phyloP scores from a whole-genome alignment of 2,329 filamentous ascomycete genomes.

The Calonectria pteridis region DNA sequence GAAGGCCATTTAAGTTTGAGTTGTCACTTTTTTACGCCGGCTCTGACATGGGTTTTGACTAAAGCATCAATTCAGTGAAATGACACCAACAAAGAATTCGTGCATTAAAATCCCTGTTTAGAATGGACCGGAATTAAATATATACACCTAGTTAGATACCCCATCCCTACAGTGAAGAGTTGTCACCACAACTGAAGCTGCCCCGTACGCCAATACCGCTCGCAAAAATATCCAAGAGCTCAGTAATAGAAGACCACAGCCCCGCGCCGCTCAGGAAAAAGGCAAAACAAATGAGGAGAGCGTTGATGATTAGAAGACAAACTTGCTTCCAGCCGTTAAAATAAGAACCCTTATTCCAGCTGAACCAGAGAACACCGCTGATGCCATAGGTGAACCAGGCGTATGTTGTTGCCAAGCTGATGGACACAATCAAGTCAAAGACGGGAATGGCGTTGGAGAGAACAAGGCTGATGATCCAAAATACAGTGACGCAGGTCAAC shows the following conservation, averaged over 20 bases:
- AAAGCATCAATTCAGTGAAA: not conserved
- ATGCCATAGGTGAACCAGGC: slow-evolving; percentile 41
- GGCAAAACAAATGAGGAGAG: slow-evolving; percentile 29
- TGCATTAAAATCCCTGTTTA: not conserved
- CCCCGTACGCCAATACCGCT: slow-evolving; percentile 14
- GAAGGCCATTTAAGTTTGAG: no score
- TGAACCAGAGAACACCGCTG: slow-evolving; percentile 32
- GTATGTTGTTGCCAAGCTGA: slow-evolving; percentile 36
- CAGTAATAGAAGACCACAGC: slow-evolving; percentile 34
- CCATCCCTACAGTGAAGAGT: not conserved
- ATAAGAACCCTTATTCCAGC: slow-evolving; percentile 26
- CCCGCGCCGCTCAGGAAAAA: slow-evolving; percentile 34
- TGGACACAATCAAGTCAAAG: slow-evolving; percentile 40
- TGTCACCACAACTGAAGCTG: slow-evolving; percentile 30
- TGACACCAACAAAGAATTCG: not conserved
- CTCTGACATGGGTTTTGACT: no score
- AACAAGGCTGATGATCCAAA: slow-evolving; percentile 39
- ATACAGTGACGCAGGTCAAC: slow-evolving; percentile 30
- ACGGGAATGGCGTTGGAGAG: slow-evolving; percentile 40
- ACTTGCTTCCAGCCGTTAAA: slow-evolving; percentile 33
- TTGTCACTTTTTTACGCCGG: no score
- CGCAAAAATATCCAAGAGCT: slow-evolving; percentile 29
- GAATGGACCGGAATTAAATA: not conserved
- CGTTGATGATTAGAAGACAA: slow-evolving; percentile 29
- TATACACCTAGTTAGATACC: not conserved